phyloP scores from a whole-genome alignment of 768 basidiomycete species.

The Lactarius sanguifluus region DNA sequence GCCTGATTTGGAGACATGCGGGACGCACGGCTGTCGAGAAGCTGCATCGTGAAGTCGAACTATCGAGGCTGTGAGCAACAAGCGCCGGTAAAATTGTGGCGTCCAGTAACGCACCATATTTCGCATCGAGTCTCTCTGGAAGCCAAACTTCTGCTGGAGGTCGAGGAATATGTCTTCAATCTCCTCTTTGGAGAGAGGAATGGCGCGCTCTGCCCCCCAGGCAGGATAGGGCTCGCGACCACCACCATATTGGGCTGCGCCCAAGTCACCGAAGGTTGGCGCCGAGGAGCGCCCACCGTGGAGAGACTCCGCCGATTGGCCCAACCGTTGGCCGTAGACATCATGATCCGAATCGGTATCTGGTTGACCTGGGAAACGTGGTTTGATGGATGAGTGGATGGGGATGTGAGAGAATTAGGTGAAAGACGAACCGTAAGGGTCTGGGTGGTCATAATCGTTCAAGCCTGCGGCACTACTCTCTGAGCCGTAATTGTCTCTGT shows the following conservation, averaged over 20 bases:
- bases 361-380: constrained; percentile 52
- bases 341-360: constrained; percentile 86
- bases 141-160: constrained; percentile 97
- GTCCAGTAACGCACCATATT: constrained; percentile 72
- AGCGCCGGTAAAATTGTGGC: background rate
- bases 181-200: constrained; percentile 98
- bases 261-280: constrained; percentile 69
- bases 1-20: constrained; percentile 98
- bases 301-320: constrained; percentile 75
- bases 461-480: constrained; percentile 64
- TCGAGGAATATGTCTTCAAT: constrained; percentile 98
- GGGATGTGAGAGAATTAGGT: background rate
- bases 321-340: constrained; percentile 65
- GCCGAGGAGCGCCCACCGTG: constrained; percentile 70
- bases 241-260: constrained; percentile 44
- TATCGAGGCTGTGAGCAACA: constrained; percentile 34
- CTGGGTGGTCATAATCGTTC: constrained; percentile 59
- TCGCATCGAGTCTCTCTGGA: constrained; percentile 92
- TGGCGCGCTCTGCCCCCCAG: constrained; percentile 88
- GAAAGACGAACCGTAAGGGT: constrained; percentile 46
- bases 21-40: constrained; percentile 93
- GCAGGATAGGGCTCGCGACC: constrained; percentile 88
- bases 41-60: constrained; percentile 98
- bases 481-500: constrained; percentile 67
- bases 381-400: constrained; percentile 2